Base-by-base conservation (phyloP, 306 rosid species). In the Prunus mume region DNA sequence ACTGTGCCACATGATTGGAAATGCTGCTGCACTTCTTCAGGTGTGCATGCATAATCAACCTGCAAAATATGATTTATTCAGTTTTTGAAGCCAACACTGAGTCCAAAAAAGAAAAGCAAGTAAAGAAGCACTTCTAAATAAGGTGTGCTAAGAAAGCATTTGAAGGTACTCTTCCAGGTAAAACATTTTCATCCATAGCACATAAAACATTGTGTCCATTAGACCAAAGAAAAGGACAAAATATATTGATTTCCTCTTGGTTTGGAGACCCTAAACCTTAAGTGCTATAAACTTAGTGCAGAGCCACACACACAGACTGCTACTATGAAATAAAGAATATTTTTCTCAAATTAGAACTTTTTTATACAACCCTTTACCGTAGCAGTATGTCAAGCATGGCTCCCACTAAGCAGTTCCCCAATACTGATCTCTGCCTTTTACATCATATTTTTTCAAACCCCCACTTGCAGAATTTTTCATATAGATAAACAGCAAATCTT, bases 11-110 rank as follows among this genome's bases (percentile, higher is more conserved):
- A 92, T 71, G 97, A 91, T 76, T 94, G 96, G 80, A 92, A 92
- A 86, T 92, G 98, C 85, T 89, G 95, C 86, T 94, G 96, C 83
- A 92, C 98, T 89, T 95, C 98, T 85, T 95, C 97, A 81, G 98
- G 98, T 5, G 98, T 92, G 88, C 98, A 94, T 50, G 96, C 94
- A 83, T 90, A 92, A 84, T 92, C 98, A 79, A 92, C 98, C 98
- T 94, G 86, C 76, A 83, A 78, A 64, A 81, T 56, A 80, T 28
- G 19, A 81, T 72, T 76, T 69, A 41, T 68, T 62, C 83, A 75
- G 47, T 52, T 58, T 72, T 80, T 54, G 68, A 71, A 75, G 74
- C 66, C 54, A 25, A 60, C 41, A 27, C 71, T 11, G 38, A 88
- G 67, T 70, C 73, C 46, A 51, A 28, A 54, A 56, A 67, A 47